These are phyloP conservation scores for Rosa hybrid DNA, from an alignment of 331 rosid species.

Conservation along the genomic window DNA sequence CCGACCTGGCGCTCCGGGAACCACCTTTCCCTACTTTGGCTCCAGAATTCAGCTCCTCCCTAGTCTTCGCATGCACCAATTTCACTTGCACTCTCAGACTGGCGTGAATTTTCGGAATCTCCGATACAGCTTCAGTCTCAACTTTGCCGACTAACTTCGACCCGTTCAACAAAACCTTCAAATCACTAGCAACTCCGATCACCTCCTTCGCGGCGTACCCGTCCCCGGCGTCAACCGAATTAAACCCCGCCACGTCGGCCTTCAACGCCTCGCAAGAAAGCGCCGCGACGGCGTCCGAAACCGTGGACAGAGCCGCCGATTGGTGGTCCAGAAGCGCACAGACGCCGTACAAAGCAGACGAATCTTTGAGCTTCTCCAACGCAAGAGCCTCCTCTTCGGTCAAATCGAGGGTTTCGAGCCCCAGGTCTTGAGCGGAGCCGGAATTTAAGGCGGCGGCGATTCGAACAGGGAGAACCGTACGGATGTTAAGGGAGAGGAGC, in stretches of 20 bases:
- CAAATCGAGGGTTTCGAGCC: constrained; percentile 35
- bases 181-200: constrained; percentile 73
- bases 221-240: constrained; percentile 74
- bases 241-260: constrained; percentile 63
- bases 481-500: constrained; percentile 47
- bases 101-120: constrained; percentile 61
- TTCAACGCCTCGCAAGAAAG: constrained; percentile 76
- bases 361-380: constrained; percentile 25
- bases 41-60: constrained; percentile 69
- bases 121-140: constrained; percentile 33
- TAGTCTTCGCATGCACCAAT: constrained; percentile 55
- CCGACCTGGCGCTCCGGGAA: constrained; percentile 37
- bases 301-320: constrained; percentile 43
- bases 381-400: constrained; percentile 48
- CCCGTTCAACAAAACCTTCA: constrained; percentile 76
- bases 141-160: constrained; percentile 78
- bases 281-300: constrained; percentile 64
- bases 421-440: background rate
- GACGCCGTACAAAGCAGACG: constrained; percentile 43
- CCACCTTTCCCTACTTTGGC: constrained; percentile 35
- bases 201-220: constrained; percentile 67
- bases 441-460: constrained; percentile 50
- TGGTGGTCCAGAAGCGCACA: constrained; percentile 62
- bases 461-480: constrained; percentile 36
- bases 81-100: constrained; percentile 58